Evolutionary conservation across 371 early-diverging fungal genomes (phyloP).

Genomic region (Amoeboaphelidium protococcarum): DNA sequence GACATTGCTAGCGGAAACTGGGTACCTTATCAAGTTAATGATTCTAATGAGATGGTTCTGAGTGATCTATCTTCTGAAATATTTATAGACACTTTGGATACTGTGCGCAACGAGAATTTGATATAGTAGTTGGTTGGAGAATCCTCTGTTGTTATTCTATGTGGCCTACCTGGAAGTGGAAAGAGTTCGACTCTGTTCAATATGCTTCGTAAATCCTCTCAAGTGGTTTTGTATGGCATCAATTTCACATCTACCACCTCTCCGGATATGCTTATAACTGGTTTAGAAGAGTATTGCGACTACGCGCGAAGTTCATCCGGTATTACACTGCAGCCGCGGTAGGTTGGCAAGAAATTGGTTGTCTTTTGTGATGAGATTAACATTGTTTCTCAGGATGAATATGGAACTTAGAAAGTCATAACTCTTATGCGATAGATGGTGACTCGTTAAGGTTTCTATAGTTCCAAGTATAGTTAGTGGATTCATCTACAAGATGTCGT

Average conservation of each 20-base stretch:
- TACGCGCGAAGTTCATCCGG: slow-evolving; percentile 86
- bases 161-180: slow-evolving; percentile 96
- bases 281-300: slow-evolving; percentile 93
- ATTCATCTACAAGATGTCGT: slow-evolving; percentile 81
- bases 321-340: slow-evolving; percentile 35
- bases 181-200: slow-evolving; percentile 96
- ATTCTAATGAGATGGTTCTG: slow-evolving; percentile 91
- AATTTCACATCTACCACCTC: slow-evolving; percentile 95
- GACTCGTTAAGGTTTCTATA: slow-evolving; percentile 89
- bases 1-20: slow-evolving; percentile 46
- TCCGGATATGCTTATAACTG: slow-evolving; percentile 77
- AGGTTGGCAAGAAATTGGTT: slow-evolving; percentile 78
- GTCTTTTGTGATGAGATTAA: slow-evolving; percentile 98
- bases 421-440: slow-evolving; percentile 84
- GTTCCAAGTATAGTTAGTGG: slow-evolving; percentile 68
- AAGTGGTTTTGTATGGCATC: slow-evolving; percentile 87
- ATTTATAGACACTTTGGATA: slow-evolving; percentile 93
- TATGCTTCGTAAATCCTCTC: slow-evolving; percentile 64
- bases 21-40: slow-evolving; percentile 65
- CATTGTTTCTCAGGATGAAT: slow-evolving; percentile 79
- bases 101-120: slow-evolving; percentile 86
- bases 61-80: slow-evolving; percentile 77
- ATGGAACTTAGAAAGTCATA: slow-evolving; percentile 89
- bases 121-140: slow-evolving; percentile 82
- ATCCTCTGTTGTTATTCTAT: slow-evolving; percentile 76